These are phyloP conservation scores for Suillus subluteus DNA, from an alignment of 768 basidiomycete genomes.

Conservation along the genomic window DNA sequence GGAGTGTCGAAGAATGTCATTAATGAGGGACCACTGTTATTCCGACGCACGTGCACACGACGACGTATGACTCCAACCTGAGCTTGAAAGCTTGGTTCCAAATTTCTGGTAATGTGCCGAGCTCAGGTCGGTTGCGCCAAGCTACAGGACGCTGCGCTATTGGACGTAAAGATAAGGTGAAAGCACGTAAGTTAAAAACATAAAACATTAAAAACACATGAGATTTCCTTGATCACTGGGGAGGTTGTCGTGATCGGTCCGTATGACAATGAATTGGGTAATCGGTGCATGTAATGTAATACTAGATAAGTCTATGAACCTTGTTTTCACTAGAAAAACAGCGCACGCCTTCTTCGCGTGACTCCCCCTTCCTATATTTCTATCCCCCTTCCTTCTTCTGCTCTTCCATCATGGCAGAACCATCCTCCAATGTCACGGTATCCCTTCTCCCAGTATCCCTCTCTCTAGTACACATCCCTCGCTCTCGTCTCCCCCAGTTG, in stretches of 20 bases:
- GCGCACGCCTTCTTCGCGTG: constrained; percentile 17
- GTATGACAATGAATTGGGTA: constrained; percentile 3
- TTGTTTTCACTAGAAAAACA: constrained; percentile 5
- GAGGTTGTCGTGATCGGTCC: neutral
- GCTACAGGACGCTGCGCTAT: too few species aligned
- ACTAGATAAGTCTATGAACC: neutral
- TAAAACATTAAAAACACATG: too few species aligned
- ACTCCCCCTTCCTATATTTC: constrained; percentile 19
- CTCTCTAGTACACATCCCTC: constrained; percentile 75
- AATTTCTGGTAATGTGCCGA: too few species aligned
- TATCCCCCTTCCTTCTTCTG: constrained; percentile 12
- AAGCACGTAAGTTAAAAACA: neutral
- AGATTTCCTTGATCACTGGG: neutral
- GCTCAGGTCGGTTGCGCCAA: too few species aligned
- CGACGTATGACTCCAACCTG: too few species aligned
- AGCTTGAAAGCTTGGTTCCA: too few species aligned
- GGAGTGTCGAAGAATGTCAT: neutral
- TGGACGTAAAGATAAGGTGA: constrained; percentile 3
- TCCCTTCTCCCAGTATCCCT: constrained; percentile 73
- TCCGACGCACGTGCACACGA: neutral
- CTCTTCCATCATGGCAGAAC: constrained; percentile 25
- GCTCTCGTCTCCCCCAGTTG: constrained; percentile 61
- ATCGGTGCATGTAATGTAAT: neutral
- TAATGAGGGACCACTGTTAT: neutral
- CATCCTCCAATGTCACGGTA: constrained; percentile 53